Conservation (phyloP, 495 filamentous ascomycete genomes). For the Trichoderma virens region DNA sequence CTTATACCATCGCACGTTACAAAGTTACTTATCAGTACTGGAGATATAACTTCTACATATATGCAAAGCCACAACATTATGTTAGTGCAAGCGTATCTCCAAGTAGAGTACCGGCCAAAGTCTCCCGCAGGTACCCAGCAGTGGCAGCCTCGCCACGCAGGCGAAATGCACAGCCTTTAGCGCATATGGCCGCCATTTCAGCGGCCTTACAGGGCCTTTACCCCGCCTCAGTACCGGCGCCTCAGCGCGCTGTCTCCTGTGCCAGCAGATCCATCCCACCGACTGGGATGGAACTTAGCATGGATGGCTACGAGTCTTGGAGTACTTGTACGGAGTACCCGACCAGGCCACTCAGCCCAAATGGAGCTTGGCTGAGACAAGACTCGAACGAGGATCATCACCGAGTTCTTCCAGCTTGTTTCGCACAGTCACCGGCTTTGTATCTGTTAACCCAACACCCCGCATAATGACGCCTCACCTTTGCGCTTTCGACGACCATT, state of each 20-base stretch:
- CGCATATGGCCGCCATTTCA: background rate
- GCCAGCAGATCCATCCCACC: background rate
- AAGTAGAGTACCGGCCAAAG: background rate
- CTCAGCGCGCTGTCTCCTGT: background rate
- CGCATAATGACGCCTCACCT: slow-evolving; percentile 6
- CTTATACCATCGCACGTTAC: no score
- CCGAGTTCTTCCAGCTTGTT: background rate
- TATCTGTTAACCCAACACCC: background rate
- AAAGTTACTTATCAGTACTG: background rate
- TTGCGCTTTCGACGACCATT: slow-evolving; percentile 4
- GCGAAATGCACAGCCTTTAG: background rate
- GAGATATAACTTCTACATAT: no score
- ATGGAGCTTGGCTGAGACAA: background rate
- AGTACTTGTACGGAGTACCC: no score
- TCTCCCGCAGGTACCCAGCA: background rate
- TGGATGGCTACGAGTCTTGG: no score
- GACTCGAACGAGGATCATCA: background rate
- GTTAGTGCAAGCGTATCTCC: background rate
- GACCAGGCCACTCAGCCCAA: background rate
- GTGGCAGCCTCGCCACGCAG: background rate
- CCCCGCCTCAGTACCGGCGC: slow-evolving; percentile 2
- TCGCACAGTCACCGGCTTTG: background rate
- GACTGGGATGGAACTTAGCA: no score
- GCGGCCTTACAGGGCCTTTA: background rate
- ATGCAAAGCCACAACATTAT: no score